Evolutionary conservation across 208 protist species (phyloP), one percentile per base, ranked within the genome.

Genomic region (Leptomonas pyrrhocoris): DNA sequence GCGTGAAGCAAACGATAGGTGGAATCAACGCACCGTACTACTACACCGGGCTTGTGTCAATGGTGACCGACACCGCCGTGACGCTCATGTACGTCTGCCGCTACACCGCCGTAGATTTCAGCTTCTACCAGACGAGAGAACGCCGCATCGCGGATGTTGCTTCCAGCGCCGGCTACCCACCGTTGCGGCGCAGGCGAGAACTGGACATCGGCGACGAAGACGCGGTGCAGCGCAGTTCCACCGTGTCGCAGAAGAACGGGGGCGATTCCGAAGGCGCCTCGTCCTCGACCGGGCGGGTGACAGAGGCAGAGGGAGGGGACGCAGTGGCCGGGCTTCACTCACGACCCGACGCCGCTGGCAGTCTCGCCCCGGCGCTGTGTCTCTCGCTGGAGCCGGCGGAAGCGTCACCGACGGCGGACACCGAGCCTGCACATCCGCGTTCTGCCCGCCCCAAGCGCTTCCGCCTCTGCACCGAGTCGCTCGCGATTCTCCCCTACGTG

Each of bases 11-110:
- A 16, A 74, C 51, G 3, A 62, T 87, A 25, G 59, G 74, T 27
- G 77, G 68, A 16, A 68, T 87, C 27, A 65, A 27, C 11, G 57
- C 69, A 46, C 25, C 74, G 21, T 77, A 89, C 38, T 72, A 85
- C 64, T 94, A 92, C 61, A 78, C 85, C 42, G 89, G 89, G 25
- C 55, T 89, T 2, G 85, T 94, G 43, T 45, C 60, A 16, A 85
- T 81, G 65, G 82, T 94, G 31, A 88, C 65, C 8, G 79, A 86
- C 19, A 80, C 89, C 54, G 90, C 83, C 9, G 85, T 94, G 12
- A 21, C 53, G 12, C 53, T 95, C 19, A 46, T 93, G 36, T 61
- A 93, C 68, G 86, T 86, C 1, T 63, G 56, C 28, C 79, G 90
- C 38, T 93, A 85, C 73, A 92, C 81, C 1, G 51, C 68, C 15